Percentiles rank a stretch among this genome's conserved stretches.
These are phyloP conservation scores for Vanderwaltozyma tropicalis DNA, from an alignment of 805 yeast species.

Conservation along the genomic window DNA sequence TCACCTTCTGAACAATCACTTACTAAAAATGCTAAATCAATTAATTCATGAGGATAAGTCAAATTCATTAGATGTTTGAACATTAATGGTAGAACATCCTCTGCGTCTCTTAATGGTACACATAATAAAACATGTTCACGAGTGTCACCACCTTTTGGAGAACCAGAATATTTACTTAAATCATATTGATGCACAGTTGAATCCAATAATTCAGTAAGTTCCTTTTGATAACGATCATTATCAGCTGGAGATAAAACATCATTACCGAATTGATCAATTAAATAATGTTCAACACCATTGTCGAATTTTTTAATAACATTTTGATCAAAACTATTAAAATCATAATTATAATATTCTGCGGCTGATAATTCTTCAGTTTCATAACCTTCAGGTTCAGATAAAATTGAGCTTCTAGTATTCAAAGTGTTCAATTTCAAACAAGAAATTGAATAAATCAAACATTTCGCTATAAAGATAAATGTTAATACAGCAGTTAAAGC, in stretches of 20 bases:
- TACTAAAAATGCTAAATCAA: constrained; percentile 72
- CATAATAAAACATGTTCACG: constrained; percentile 59
- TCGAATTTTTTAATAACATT: constrained; percentile 28
- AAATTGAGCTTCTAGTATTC: not conserved
- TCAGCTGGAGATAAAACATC: constrained; percentile 25
- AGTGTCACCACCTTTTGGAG: constrained; percentile 36
- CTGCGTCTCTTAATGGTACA: constrained; percentile 75
- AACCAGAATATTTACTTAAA: constrained; percentile 46
- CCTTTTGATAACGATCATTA: constrained; percentile 21
- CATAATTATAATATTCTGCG: constrained; percentile 26
- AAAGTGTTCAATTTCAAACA: not conserved
- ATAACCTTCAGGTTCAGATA: not conserved
- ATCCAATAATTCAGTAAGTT: constrained; percentile 32
- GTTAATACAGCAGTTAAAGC: not conserved
- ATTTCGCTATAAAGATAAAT: not conserved
- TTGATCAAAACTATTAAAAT: constrained; percentile 28
- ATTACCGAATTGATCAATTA: constrained; percentile 28
- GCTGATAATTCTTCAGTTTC: constrained; percentile 17
- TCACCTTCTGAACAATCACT: constrained; percentile 68
- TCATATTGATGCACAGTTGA: constrained; percentile 53
- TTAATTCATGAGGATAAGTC: constrained; percentile 70
- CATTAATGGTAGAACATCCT: constrained; percentile 66
- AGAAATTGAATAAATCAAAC: no score
- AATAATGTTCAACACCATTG: constrained; percentile 30
- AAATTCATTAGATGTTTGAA: constrained; percentile 78